These are phyloP conservation scores for Spergularia bocconei DNA, from an alignment of 148 eudicot species.

Conservation along the genomic window DNA sequence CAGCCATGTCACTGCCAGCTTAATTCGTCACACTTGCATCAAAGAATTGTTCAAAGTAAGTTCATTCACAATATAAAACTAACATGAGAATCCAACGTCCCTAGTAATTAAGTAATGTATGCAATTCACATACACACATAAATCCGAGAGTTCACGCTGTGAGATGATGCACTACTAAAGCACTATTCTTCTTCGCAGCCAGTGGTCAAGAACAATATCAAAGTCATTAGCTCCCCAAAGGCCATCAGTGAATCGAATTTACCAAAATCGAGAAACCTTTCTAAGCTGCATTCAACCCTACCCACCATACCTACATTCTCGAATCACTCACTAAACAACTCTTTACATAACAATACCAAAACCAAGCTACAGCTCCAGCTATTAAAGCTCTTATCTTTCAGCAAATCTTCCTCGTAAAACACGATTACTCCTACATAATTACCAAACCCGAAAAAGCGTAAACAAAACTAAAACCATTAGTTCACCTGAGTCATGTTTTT, in stretches of 20 bases:
- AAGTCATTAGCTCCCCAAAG: neutral
- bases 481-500: slow-evolving; percentile 75
- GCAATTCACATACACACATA: too few species aligned
- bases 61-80: too few species aligned
- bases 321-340: neutral
- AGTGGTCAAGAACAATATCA: neutral
- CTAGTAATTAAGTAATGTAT: too few species aligned
- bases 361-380: neutral
- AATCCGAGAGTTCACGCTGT: too few species aligned
- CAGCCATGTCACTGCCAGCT: too few species aligned
- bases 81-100: too few species aligned
- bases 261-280: neutral
- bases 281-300: neutral
- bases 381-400: too few species aligned
- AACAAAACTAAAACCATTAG: neutral
- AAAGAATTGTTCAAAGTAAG: too few species aligned
- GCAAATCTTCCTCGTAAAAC: too few species aligned
- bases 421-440: neutral
- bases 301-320: neutral
- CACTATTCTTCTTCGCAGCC: too few species aligned
- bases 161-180: too few species aligned
- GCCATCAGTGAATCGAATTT: neutral
- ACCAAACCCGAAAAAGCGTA: neutral
- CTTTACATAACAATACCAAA: neutral
- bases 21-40: too few species aligned